Evolutionary conservation across 2,329 filamentous ascomycete genomes (phyloP), one percentile per base, ranked within the genome.

Genomic region (Alternaria sp.): DNA sequence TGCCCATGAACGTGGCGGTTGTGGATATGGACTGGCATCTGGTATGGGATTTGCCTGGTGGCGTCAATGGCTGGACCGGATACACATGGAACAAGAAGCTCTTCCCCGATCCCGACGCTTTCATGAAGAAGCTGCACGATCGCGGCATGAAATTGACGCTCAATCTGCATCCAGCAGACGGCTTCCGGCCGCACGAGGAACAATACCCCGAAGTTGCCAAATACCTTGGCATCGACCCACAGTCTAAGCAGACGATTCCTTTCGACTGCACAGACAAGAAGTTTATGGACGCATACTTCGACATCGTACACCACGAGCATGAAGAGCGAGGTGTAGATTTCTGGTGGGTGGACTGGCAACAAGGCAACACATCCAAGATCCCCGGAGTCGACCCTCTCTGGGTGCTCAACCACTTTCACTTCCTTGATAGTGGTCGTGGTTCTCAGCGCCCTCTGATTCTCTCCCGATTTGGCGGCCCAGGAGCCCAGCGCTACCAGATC

Each of bases 331-430:
- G 85, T 1, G 81, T 84, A 22, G 87, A 90, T 68, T 89, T 90
- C 58, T 89, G 87, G 86, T 90, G 88, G 88, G 82, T 89, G 28
- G 88, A 90, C 71, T 90, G 87, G 87, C 88, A 90, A 72, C 88
- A 90, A 72, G 88, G 88, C 1, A 76, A 80, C 3, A 78, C 81
- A 57, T 86, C 86, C 2, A 81, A 81, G 34, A 81, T 89, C 6
- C 83, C 82, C 0, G 86, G 86, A 2, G 78, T 90, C 3, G 88
- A 90, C 71, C 88, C 88, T 0, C 78, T 90, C 0, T 90, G 88
- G 87, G 76, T 89, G 25, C 80, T 90, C 20, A 90, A 90, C 67
- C 88, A 90, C 70, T 89, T 85, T 68, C 86, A 89, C 57, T 90
- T 85, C 70, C 77, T 87, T 3, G 86, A 89, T 64, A 84, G 81